These are phyloP conservation scores for Ogataea chonburiensis DNA, from an alignment of 805 yeast genomes.

Conservation along the genomic window DNA sequence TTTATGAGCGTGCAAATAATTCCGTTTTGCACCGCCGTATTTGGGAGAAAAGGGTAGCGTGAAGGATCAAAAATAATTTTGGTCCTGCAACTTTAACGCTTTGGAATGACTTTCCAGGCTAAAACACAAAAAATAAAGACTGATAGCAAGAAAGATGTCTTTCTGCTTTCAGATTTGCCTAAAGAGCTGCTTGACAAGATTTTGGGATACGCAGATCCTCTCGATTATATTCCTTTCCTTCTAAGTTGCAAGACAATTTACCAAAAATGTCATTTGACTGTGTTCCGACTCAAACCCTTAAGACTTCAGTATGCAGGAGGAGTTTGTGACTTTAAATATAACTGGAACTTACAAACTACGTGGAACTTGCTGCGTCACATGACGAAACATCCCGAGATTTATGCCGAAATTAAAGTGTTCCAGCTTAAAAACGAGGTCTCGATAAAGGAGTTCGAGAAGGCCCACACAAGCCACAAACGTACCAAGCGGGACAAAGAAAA, in stretches of 20 bases:
- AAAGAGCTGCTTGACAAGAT: slow-evolving; percentile 28
- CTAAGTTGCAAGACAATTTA: slow-evolving; percentile 21
- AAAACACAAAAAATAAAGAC: not conserved
- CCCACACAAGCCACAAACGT: not conserved
- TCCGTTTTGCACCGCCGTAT: slow-evolving; percentile 4
- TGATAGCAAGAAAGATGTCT: not conserved
- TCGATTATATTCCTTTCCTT: slow-evolving; percentile 20
- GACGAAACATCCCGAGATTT: slow-evolving; percentile 14
- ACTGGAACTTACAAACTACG: slow-evolving; percentile 13
- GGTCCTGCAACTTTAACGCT: slow-evolving; percentile 7
- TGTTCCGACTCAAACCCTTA: slow-evolving; percentile 21
- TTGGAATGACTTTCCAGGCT: slow-evolving; percentile 6
- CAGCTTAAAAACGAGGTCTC: slow-evolving; percentile 16
- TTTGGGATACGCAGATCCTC: slow-evolving; percentile 11
- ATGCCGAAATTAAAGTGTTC: slow-evolving; percentile 16
- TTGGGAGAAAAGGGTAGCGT: slow-evolving; percentile 6
- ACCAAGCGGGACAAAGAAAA: not conserved
- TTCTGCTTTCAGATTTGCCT: slow-evolving; percentile 19
- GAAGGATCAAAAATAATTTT: slow-evolving; percentile 8
- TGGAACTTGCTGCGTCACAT: slow-evolving; percentile 12
- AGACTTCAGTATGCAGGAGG: slow-evolving; percentile 18
- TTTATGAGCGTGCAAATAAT: slow-evolving; percentile 2
- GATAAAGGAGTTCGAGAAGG: slow-evolving; percentile 4
- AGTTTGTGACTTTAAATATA: slow-evolving; percentile 4
- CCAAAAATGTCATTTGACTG: slow-evolving; percentile 19